These are phyloP conservation scores for Diaporthe australafricana DNA, from an alignment of 2,329 filamentous ascomycete genomes.

Conservation along the genomic window DNA sequence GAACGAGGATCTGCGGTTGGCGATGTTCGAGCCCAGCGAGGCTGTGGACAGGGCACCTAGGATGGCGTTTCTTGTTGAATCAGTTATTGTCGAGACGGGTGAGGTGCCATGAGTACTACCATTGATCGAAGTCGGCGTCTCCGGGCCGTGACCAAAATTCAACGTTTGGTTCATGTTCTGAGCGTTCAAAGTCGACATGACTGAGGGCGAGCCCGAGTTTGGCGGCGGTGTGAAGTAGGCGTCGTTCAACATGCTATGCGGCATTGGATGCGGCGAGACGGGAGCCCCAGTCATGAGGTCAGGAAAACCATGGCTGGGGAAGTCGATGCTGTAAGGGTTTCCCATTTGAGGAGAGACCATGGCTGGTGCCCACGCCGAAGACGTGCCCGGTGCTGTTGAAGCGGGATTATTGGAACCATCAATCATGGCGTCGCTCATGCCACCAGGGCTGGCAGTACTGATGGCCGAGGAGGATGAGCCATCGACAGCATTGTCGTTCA, in stretches of 20 bases:
- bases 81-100: constrained; percentile 73
- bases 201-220: constrained; percentile 78
- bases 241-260: constrained; percentile 78
- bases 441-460: constrained; percentile 92
- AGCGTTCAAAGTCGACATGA: constrained; percentile 73
- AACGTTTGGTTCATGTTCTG: constrained; percentile 74
- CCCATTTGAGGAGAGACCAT: constrained; percentile 77
- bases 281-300: constrained; percentile 80
- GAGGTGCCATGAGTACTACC: constrained; percentile 70
- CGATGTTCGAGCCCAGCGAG: constrained; percentile 65
- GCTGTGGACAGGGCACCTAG: constrained; percentile 64
- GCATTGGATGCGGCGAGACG: constrained; percentile 80
- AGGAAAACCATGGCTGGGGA: constrained; percentile 79
- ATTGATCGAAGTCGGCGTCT: constrained; percentile 79
- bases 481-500: constrained; percentile 85
- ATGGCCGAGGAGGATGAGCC: constrained; percentile 96
- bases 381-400: constrained; percentile 59
- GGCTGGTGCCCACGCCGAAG: constrained; percentile 76
- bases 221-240: constrained; percentile 83
- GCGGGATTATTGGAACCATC: constrained; percentile 79
- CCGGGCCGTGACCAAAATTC: constrained; percentile 73
- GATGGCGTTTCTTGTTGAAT: constrained; percentile 72
- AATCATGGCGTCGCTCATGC: constrained; percentile 90
- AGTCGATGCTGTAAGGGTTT: constrained; percentile 80
- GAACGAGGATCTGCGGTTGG: constrained; percentile 73